Evolutionary conservation across 345 rosid genomes (phyloP).

Genomic region (Toxicodendron radicans): DNA sequence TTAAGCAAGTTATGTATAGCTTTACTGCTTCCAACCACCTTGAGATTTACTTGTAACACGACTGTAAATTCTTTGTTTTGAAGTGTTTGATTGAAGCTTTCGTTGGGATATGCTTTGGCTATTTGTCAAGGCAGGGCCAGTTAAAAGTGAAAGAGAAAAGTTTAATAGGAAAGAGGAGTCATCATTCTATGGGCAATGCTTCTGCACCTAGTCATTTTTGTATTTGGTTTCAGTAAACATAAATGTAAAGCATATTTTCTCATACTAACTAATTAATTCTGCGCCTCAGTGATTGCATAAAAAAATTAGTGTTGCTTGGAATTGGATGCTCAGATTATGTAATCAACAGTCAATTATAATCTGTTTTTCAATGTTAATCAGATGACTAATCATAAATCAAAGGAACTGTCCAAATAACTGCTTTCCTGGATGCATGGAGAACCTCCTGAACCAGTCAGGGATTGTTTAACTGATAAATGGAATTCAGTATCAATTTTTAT

Average conservation of each 20-base stretch:
- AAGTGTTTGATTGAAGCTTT: background rate
- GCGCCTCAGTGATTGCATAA: no score
- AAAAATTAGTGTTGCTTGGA: no score
- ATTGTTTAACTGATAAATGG: no score
- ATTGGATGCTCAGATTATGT: background rate
- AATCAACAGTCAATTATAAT: no score
- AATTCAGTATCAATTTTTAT: no score
- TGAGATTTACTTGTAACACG: background rate
- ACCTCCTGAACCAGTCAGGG: no score
- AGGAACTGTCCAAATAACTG: no score
- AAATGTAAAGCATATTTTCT: background rate
- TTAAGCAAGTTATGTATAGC: conserved; percentile 21
- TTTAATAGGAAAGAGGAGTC: no score
- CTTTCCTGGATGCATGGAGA: no score
- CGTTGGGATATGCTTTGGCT: background rate
- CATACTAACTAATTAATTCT: no score
- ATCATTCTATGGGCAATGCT: background rate
- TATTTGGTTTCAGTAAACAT: background rate
- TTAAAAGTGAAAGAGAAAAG: background rate
- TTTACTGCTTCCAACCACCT: background rate
- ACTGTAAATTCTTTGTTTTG: conserved; percentile 5
- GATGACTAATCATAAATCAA: no score
- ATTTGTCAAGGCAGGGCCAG: background rate
- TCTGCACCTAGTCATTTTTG: background rate
- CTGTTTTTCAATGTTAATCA: no score